These are phyloP conservation scores for Dipteronia sinensis DNA, from an alignment of 345 rosid species.

Conservation along the genomic window DNA sequence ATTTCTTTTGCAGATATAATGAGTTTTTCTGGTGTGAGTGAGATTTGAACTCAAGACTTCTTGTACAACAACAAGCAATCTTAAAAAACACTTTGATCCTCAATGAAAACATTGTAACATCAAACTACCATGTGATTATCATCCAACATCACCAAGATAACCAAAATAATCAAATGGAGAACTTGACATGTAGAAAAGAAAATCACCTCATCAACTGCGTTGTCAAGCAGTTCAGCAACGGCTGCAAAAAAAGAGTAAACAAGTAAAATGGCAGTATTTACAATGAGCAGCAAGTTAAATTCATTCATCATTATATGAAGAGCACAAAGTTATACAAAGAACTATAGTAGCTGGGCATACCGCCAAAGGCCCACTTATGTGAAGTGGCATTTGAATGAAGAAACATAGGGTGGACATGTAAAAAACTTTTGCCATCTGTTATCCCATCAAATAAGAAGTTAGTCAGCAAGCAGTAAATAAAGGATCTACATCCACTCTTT, in stretches of 20 bases:
- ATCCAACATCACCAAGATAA: background rate
- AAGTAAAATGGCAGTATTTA: background rate
- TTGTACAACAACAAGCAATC: background rate
- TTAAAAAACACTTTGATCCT: slow-evolving; percentile 10
- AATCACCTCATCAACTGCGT: slow-evolving; percentile 93
- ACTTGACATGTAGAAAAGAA: slow-evolving; percentile 10
- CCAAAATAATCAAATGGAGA: slow-evolving; percentile 8
- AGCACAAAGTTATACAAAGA: background rate
- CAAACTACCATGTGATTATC: background rate
- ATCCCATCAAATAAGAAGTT: slow-evolving; percentile 4
- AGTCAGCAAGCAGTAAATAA: slow-evolving; percentile 1
- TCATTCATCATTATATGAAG: slow-evolving; percentile 11
- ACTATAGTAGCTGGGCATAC: slow-evolving; percentile 42
- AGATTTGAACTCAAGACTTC: background rate
- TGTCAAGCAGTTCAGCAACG: slow-evolving; percentile 91
- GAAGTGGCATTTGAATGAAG: slow-evolving; percentile 99
- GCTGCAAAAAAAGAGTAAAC: slow-evolving; percentile 56
- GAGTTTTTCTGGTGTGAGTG: no score
- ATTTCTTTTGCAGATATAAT: background rate
- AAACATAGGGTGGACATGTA: slow-evolving; percentile 94
- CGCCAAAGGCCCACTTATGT: slow-evolving; percentile 98
- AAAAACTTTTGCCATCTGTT: slow-evolving; percentile 71
- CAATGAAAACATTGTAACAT: slow-evolving; percentile 15
- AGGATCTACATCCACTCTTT: slow-evolving; percentile 7
- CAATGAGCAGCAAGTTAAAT: background rate